Evolutionary conservation across 257 asterid genomes (phyloP).

Genomic region (Lavandula angustifolia): DNA sequence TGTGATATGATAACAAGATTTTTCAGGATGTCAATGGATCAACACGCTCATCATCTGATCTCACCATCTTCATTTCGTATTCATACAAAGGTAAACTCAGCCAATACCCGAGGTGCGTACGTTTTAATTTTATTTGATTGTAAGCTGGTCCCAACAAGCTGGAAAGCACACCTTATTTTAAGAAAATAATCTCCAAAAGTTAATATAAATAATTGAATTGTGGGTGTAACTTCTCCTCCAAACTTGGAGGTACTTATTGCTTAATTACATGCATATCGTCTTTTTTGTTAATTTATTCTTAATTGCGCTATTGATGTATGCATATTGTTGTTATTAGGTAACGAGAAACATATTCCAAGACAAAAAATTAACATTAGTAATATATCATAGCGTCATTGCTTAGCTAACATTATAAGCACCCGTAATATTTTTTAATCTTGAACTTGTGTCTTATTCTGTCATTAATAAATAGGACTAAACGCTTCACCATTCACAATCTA

Average conservation of each 20-base stretch:
- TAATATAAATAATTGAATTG: background rate
- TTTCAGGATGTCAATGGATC: no score
- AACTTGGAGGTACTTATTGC: slow-evolving; percentile 37
- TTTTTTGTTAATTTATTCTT: slow-evolving; percentile 12
- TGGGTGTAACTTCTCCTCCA: slow-evolving; percentile 34
- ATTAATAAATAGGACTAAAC: background rate
- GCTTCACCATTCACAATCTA: no score
- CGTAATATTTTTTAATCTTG: background rate
- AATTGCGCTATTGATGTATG: background rate
- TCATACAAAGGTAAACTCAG: no score
- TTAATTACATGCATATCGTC: slow-evolving; percentile 27
- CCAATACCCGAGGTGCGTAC: no score
- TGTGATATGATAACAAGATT: no score
- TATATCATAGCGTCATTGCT: slow-evolving; percentile 34
- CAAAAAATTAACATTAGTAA: background rate
- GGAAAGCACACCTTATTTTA: slow-evolving; percentile 27
- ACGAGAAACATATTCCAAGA: slow-evolving; percentile 25
- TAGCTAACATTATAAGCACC: slow-evolving; percentile 25
- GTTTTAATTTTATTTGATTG: background rate
- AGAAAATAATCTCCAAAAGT: background rate
- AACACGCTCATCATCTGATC: no score
- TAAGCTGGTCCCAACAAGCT: slow-evolving; percentile 19
- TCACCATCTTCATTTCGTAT: no score
- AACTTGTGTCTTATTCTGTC: slow-evolving; percentile 2
- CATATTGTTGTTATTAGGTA: background rate